Conservation (phyloP, 352 stramenopile genomes). For the Pythium oligandrum region DNA sequence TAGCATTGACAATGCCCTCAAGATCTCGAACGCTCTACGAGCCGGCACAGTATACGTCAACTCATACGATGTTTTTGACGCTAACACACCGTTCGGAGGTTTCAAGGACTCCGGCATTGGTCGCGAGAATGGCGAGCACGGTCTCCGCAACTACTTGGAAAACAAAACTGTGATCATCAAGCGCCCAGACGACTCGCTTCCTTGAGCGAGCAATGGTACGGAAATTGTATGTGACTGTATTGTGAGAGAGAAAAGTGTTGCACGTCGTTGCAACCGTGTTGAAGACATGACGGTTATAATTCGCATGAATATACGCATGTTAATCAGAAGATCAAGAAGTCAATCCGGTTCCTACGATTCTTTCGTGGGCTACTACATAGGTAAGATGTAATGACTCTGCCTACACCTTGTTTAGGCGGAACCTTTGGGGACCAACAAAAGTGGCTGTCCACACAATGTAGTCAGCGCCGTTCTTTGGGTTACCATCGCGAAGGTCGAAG, state of each 20-base stretch:
- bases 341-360: too few species aligned
- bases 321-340: too few species aligned
- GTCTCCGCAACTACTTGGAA: slow-evolving; percentile 75
- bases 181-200: slow-evolving; percentile 44
- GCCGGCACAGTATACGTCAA: slow-evolving; percentile 93
- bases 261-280: too few species aligned
- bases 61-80: slow-evolving; percentile 89
- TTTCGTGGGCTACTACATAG: too few species aligned
- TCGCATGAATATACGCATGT: too few species aligned
- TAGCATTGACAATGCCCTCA: slow-evolving; percentile 81
- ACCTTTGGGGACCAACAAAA: too few species aligned
- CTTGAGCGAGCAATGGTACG: slow-evolving; percentile 3
- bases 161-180: slow-evolving; percentile 37
- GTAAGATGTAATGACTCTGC: neutral
- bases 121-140: slow-evolving; percentile 72
- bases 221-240: neutral
- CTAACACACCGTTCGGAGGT: slow-evolving; percentile 81
- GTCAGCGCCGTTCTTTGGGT: neutral
- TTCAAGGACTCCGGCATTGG: slow-evolving; percentile 86
- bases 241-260: neutral
- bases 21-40: slow-evolving; percentile 85
- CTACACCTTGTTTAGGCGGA: too few species aligned
- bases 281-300: too few species aligned
- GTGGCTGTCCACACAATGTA: neutral
- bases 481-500: neutral